Conservation (phyloP, 805 yeast genomes). For the Ogataea methylovora region DNA sequence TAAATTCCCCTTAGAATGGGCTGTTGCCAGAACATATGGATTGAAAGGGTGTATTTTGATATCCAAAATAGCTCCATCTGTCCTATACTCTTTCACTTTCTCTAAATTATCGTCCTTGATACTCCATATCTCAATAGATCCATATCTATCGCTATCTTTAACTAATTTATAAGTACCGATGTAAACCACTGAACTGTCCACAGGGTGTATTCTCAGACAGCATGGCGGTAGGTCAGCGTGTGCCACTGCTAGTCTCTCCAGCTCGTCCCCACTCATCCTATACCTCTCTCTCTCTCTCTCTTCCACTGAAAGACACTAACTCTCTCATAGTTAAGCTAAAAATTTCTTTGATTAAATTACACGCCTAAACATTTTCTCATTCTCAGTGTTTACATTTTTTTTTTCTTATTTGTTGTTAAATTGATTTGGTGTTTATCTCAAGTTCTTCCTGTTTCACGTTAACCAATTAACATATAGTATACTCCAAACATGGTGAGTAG, state of each 20-base stretch:
- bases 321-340: not conserved
- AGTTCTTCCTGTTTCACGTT: too few relatives aligned
- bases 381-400: too few relatives aligned
- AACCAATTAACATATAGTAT: too few relatives aligned
- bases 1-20: constrained; percentile 77
- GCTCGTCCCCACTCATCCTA: not conserved
- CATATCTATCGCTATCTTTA: constrained; percentile 52
- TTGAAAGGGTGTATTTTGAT: constrained; percentile 59
- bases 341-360: not conserved
- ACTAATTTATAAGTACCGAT: constrained; percentile 81
- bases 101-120: constrained; percentile 14
- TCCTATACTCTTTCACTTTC: constrained; percentile 21
- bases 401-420: too few relatives aligned
- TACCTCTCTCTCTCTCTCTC: not conserved
- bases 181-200: constrained; percentile 38
- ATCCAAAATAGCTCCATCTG: constrained; percentile 69
- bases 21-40: constrained; percentile 40
- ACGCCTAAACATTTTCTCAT: too few relatives aligned
- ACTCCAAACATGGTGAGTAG: too few relatives aligned
- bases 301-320: not conserved
- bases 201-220: constrained; percentile 55
- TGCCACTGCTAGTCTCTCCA: constrained; percentile 21
- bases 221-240: constrained; percentile 75
- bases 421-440: too few relatives aligned
- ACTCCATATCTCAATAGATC: constrained; percentile 44